phyloP scores from a whole-genome alignment of 2,329 filamentous ascomycete genomes.

The Dactylellina leptospora region DNA sequence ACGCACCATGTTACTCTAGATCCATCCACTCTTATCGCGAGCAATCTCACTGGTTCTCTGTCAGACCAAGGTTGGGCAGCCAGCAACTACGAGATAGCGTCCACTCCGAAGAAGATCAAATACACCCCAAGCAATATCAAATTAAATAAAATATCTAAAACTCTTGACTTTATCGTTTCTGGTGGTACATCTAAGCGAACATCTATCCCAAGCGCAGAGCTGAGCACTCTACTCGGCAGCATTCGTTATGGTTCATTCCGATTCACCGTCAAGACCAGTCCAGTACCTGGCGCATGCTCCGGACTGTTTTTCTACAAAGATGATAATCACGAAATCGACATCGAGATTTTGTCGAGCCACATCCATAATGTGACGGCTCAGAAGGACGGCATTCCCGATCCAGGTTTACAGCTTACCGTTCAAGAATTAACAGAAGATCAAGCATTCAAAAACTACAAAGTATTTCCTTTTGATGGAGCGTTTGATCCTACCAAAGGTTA shows the following conservation, averaged over 20 bases:
- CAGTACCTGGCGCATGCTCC: slow-evolving; percentile 37
- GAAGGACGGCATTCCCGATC: slow-evolving; percentile 21
- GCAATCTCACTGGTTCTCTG: slow-evolving; percentile 6
- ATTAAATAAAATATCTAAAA: slow-evolving; percentile 14
- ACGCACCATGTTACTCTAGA: slow-evolving; percentile 22
- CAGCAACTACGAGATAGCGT: slow-evolving; percentile 11
- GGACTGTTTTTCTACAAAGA: slow-evolving; percentile 48
- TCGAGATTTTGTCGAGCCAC: slow-evolving; percentile 47
- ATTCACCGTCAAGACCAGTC: slow-evolving; percentile 27
- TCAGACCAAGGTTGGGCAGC: slow-evolving; percentile 31
- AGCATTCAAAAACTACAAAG: slow-evolving; percentile 21
- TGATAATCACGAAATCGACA: slow-evolving; percentile 50
- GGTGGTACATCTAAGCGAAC: slow-evolving; percentile 23
- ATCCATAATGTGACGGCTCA: slow-evolving; percentile 21
- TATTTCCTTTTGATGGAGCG: slow-evolving; percentile 31
- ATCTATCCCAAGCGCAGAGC: slow-evolving; percentile 25
- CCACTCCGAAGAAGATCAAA: slow-evolving; percentile 23
- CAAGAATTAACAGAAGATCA: slow-evolving; percentile 23
- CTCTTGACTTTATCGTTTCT: slow-evolving; percentile 35
- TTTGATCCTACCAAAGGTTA: slow-evolving; percentile 42
- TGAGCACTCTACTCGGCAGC: slow-evolving; percentile 16
- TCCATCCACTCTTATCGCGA: not conserved
- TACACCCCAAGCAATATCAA: slow-evolving; percentile 35
- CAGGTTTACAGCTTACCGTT: slow-evolving; percentile 40
- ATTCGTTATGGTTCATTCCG: slow-evolving; percentile 49